These are phyloP conservation scores for Russula earlei DNA, from an alignment of 768 basidiomycete genomes.

Conservation along the genomic window DNA sequence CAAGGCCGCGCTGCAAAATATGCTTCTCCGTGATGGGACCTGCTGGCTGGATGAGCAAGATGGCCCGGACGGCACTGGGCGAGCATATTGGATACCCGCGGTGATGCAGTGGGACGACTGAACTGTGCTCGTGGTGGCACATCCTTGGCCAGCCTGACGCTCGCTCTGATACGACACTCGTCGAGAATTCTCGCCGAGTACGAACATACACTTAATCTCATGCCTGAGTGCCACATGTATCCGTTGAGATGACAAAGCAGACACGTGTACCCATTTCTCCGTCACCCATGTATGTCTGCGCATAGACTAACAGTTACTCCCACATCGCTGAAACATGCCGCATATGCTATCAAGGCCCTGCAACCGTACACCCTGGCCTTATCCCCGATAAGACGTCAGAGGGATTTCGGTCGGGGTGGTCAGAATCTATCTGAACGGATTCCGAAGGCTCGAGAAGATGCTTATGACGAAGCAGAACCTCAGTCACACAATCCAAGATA, in stretches of 20 bases:
- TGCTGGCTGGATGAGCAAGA: constrained; percentile 96
- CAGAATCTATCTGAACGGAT: constrained; percentile 53
- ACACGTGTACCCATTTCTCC: background rate
- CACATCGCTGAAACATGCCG: constrained; percentile 20
- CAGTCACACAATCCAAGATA: constrained; percentile 20
- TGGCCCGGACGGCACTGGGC: constrained; percentile 31
- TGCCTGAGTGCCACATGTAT: too few species aligned
- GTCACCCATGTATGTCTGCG: constrained; percentile 1
- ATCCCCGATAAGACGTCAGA: constrained; percentile 9
- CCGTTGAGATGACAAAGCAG: constrained; percentile 2
- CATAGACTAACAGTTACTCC: background rate
- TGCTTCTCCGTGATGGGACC: constrained; percentile 81
- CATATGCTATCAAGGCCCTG: constrained; percentile 24
- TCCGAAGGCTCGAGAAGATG: constrained; percentile 45
- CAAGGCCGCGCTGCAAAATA: constrained; percentile 72
- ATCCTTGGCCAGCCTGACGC: too few species aligned
- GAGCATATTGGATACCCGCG: constrained; percentile 82
- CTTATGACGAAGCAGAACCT: constrained; percentile 37
- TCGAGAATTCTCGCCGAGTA: too few species aligned
- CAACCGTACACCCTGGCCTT: constrained; percentile 25
- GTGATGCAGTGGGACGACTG: constrained; percentile 78
- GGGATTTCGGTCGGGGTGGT: constrained; percentile 35
- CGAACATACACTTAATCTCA: too few species aligned
- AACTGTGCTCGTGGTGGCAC: too few species aligned
- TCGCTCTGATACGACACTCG: too few species aligned